These are phyloP conservation scores for Suhomyces xylopsoci DNA, from an alignment of 805 yeast genomes.

Conservation along the genomic window DNA sequence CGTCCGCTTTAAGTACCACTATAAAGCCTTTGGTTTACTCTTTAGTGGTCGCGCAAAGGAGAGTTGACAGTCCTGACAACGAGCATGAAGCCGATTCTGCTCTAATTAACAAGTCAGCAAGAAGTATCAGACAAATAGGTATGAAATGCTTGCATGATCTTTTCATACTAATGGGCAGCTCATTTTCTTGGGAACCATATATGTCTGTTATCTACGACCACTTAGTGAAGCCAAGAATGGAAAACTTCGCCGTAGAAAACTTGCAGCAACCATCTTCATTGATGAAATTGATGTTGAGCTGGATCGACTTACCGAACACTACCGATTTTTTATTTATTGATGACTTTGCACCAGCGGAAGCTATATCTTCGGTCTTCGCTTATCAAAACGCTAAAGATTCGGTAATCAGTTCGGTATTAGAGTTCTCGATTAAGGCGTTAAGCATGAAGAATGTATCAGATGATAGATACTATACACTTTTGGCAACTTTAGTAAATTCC, in stretches of 20 bases:
- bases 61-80: conserved; percentile 20
- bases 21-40: conserved; percentile 58
- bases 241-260: conserved; percentile 69
- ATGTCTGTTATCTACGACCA: conserved; percentile 48
- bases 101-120: conserved; percentile 44
- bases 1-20: conserved; percentile 46
- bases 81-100: conserved; percentile 12
- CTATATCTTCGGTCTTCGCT: conserved; percentile 54
- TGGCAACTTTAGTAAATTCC: conserved; percentile 57
- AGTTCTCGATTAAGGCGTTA: conserved; percentile 50
- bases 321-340: conserved; percentile 54
- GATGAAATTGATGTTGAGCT: conserved; percentile 57
- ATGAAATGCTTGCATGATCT: conserved; percentile 59
- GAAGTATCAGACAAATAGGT: conserved; percentile 63
- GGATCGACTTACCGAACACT: conserved; percentile 46
- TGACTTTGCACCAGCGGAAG: conserved; percentile 49
- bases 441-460: conserved; percentile 35
- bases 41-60: conserved; percentile 51
- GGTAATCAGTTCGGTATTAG: conserved; percentile 55
- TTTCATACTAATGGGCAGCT: conserved; percentile 50
- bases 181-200: conserved; percentile 53
- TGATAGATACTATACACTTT: conserved; percentile 44
- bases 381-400: conserved; percentile 61
- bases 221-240: conserved; percentile 64
- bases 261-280: conserved; percentile 80